Percentiles rank a stretch among this genome's conserved stretches.
phyloP scores from a whole-genome alignment of 768 basidiomycete species.

The Hirschioporus abietinus region DNA sequence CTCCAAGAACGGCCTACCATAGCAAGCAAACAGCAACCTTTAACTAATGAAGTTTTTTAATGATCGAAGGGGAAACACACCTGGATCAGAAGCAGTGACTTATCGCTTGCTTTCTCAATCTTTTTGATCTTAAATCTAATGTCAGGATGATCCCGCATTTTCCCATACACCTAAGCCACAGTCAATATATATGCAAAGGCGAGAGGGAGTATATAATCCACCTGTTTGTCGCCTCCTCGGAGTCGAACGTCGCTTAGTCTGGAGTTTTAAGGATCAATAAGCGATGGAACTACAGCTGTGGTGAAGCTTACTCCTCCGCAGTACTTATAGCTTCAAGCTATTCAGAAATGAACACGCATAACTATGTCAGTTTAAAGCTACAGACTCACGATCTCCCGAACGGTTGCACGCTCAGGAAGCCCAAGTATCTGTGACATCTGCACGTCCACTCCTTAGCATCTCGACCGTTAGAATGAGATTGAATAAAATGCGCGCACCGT shows the following conservation, averaged over 20 bases:
- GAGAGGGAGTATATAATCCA: slow-evolving; percentile 19
- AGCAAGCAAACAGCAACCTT: background rate
- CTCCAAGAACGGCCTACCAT: slow-evolving; percentile 61
- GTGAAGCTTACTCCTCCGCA: slow-evolving; percentile 56
- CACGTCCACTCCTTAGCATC: slow-evolving; percentile 4
- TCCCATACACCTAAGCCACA: slow-evolving; percentile 48
- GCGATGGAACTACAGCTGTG: background rate
- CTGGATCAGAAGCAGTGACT: slow-evolving; percentile 78
- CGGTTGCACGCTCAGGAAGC: slow-evolving; percentile 45
- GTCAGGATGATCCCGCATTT: slow-evolving; percentile 63
- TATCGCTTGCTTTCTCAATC: slow-evolving; percentile 66
- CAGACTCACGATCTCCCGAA: slow-evolving; percentile 59
- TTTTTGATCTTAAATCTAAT: slow-evolving; percentile 75
- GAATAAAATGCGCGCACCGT: slow-evolving; percentile 39
- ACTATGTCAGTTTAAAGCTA: slow-evolving; percentile 5
- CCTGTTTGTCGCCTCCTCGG: slow-evolving; percentile 72
- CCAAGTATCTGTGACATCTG: slow-evolving; percentile 67
- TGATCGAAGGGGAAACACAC: slow-evolving; percentile 28
- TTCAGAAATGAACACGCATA: background rate
- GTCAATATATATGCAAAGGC: background rate
- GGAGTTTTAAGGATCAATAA: slow-evolving; percentile 3
- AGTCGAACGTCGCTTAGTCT: slow-evolving; percentile 69
- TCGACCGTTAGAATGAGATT: slow-evolving; percentile 3
- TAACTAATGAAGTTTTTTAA: slow-evolving; percentile 11
- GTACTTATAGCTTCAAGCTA: slow-evolving; percentile 61